Conservation (phyloP, 192 early-diverging fungal species). For the Diversispora epigaea region DNA sequence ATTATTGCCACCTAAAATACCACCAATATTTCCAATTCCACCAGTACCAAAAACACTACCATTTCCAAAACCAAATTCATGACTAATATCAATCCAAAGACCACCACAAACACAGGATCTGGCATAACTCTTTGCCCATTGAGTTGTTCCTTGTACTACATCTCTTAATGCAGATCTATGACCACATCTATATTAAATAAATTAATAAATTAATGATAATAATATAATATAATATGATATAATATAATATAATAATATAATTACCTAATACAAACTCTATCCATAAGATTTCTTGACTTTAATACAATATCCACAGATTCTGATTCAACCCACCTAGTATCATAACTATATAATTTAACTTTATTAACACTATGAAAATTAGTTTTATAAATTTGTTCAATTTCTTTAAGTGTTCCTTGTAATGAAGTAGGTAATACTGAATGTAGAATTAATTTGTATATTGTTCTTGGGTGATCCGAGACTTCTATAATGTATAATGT, state of each 20-base stretch:
- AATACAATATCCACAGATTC: slow-evolving; percentile 20
- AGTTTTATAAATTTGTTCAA: neutral
- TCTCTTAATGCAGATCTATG: neutral
- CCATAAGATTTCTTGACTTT: slow-evolving; percentile 15
- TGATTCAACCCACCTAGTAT: slow-evolving; percentile 13
- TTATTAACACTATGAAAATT: neutral
- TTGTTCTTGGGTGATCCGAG: neutral
- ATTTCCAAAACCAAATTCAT: no score
- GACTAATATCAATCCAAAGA: slow-evolving; percentile 16
- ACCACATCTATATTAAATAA: slow-evolving; percentile 16
- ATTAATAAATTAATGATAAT: neutral
- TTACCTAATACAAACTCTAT: slow-evolving; percentile 22
- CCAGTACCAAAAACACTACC: no score
- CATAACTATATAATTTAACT: slow-evolving; percentile 15
- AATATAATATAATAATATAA: neutral
- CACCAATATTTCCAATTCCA: no score
- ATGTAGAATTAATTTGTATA: slow-evolving; percentile 7
- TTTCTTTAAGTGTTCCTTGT: neutral
- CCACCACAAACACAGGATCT: slow-evolving; percentile 29
- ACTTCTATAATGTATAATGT: neutral
- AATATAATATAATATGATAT: neutral
- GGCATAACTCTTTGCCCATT: slow-evolving; percentile 13
- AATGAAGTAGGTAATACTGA: neutral
- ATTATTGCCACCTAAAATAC: no score
- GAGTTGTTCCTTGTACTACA: neutral